Evolutionary conservation across 495 filamentous ascomycete species (phyloP), one percentile per base, ranked within the genome.

Genomic region (Extremus antarcticus): DNA sequence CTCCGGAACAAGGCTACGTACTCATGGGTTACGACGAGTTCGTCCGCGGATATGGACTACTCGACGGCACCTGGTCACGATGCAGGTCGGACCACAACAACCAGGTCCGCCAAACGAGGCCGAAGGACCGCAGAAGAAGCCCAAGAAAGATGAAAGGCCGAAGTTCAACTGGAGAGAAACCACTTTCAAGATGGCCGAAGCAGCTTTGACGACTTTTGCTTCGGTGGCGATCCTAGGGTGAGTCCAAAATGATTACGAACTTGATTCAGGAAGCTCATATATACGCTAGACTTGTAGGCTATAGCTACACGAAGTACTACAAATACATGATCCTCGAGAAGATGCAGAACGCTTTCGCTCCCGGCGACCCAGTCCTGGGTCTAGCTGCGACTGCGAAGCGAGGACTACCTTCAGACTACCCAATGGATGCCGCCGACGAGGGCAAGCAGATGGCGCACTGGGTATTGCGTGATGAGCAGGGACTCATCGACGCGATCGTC

Each of bases 281-380:
- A 7, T 3, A 9, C 19, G 2, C 56, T 21, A 87, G 79, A 43
- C 66, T 83, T 4, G 87, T 90, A 19, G 91, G 88, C 40, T 98
- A 89, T 65, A 76, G 74, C 49, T 95, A 95, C 68, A 90, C 94
- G 45, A 63, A 63, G 54, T 88, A 85, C 64, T 98, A 98, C 77
- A 98, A 98, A 73, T 77, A 84, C 65, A 66, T 91, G 43, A 85
- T 96, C 22, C 70, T 95, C 10, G 69, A 84, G 53, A 98, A 98
- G 69, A 95, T 96, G 71, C 81, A 89, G 59, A 84, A 89, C 63
- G 92, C 92, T n/a, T 97, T 98, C 66, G 73, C 82, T 29, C 87
- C 87, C 9, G 92, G 92, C 3, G 92, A 98, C 66, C 92, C 92
- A 0, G 89, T 91, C 0, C 76, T 98, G 1, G 89, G 88, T 43